phyloP scores from a whole-genome alignment of 2,329 filamentous ascomycete genomes.

The Ceratocystis cubensis region DNA sequence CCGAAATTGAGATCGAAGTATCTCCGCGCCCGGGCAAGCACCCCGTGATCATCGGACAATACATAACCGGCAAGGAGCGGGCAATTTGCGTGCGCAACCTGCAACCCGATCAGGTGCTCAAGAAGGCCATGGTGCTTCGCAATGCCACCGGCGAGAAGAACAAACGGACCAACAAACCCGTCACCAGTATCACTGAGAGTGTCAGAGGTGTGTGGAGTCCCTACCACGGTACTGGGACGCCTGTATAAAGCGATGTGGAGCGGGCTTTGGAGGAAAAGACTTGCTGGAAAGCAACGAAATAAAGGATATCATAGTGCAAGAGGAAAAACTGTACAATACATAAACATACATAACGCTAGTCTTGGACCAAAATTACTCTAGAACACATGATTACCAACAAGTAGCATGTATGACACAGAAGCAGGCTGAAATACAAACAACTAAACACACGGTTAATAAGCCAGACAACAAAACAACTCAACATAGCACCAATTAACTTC shows the following conservation, averaged over 20 bases:
- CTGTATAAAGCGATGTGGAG: conserved; percentile 32
- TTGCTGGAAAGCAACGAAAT: background rate
- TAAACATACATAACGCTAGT: conserved; percentile 21
- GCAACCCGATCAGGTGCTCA: conserved; percentile 63
- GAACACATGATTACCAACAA: too few species aligned
- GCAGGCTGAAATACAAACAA: too few species aligned
- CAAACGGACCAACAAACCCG: conserved; percentile 49
- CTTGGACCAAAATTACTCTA: background rate
- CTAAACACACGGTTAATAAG: too few species aligned
- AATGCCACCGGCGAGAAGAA: conserved; percentile 67
- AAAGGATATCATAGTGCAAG: background rate
- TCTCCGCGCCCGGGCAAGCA: conserved; percentile 84
- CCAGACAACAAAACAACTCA: background rate
- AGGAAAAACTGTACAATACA: conserved; percentile 16
- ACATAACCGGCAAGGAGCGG: conserved; percentile 81
- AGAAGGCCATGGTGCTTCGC: conserved; percentile 63
- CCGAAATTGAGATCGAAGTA: conserved; percentile 80
- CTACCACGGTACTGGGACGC: conserved; percentile 49
- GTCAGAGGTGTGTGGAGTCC: conserved; percentile 61
- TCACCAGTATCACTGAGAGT: conserved; percentile 51
- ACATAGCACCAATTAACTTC: background rate
- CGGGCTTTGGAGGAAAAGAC: background rate
- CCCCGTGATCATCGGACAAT: conserved; percentile 77
- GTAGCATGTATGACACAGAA: too few species aligned
- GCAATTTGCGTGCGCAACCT: conserved; percentile 82